Evolutionary conservation across 768 basidiomycete genomes (phyloP).

Genomic region (Amylocystis lapponica): DNA sequence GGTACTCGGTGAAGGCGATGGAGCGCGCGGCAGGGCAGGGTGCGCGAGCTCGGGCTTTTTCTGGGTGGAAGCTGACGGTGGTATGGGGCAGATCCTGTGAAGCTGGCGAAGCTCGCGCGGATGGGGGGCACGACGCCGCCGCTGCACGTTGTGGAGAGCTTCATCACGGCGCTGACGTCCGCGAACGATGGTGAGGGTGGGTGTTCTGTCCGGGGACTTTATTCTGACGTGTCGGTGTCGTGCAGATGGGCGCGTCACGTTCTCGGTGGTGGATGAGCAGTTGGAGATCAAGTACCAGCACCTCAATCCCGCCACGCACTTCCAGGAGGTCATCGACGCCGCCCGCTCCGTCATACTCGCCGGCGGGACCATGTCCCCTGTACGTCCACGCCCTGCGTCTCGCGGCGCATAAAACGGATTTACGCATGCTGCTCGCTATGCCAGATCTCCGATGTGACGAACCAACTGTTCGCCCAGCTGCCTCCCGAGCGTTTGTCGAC

Average conservation of each 20-base stretch:
- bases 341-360: slow-evolving; percentile 87
- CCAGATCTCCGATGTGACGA: slow-evolving; percentile 82
- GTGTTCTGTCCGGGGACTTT: too few relatives aligned
- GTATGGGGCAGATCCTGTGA: slow-evolving; percentile 16
- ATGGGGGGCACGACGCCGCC: slow-evolving; percentile 54
- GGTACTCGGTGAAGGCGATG: slow-evolving; percentile 51
- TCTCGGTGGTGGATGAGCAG: slow-evolving; percentile 34
- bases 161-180: slow-evolving; percentile 72
- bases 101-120: slow-evolving; percentile 19
- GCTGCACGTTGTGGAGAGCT: slow-evolving; percentile 73
- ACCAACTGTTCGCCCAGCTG: slow-evolving; percentile 72
- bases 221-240: too few relatives aligned
- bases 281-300: slow-evolving; percentile 86
- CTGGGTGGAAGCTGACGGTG: background rate
- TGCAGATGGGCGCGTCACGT: slow-evolving; percentile 69
- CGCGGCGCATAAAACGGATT: too few relatives aligned
- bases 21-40: slow-evolving; percentile 23
- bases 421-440: too few relatives aligned
- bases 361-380: slow-evolving; percentile 98
- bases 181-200: slow-evolving; percentile 66
- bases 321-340: slow-evolving; percentile 74
- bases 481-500: slow-evolving; percentile 56
- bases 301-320: slow-evolving; percentile 85
- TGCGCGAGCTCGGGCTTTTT: slow-evolving; percentile 7
- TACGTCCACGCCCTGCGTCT: slow-evolving; percentile 28